Base-by-base conservation (phyloP, 2,329 filamentous ascomycete species). In the Cercospora brassicicola region DNA sequence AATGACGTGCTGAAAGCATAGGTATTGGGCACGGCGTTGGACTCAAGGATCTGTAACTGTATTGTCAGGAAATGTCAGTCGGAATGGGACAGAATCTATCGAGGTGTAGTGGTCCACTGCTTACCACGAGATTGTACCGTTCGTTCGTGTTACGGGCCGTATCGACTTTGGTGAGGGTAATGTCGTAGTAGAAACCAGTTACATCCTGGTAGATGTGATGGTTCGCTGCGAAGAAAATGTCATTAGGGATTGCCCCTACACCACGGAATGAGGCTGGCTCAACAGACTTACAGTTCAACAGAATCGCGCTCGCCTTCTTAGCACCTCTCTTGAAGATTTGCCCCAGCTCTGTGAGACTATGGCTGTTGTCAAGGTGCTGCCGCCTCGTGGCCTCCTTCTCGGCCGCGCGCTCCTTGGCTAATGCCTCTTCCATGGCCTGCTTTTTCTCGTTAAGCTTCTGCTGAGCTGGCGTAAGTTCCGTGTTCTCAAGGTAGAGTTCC, bases 131-230 rank as follows among this genome's bases (percentile, higher is more conserved):
- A 0, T 82, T 80, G 48, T 87, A 89, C 36, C 85, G 87, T 74
- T 92, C 87, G 53, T 86, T 86, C 0, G 79, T 75, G 45, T 85
- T 85, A 10, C 81, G 80, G 4, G 69, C 78, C 45, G 75, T 83
- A 78, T 79, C 86, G 75, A 75, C 76, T 31, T 90, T 86, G 2
- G 84, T 84, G 13, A 95, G 79, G 0, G 83, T 82, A 66, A 91
- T 80, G 64, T 89, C 83, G 79, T 92, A 93, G 3, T 81, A 78
- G 76, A 92, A 91, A 59, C 84, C 85, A 0, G 84, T 85, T 2
- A 74, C 65, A 76, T 95, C 91, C 18, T 78, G 80, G 78, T 90
- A 93, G 68, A 91, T 78, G 68, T 88, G 88, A 74, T 89, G 87
- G n/a, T 87, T 81, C 36, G 83, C 88, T 90, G 66, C 57, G 11